Evolutionary conservation across 305 asterid genomes (phyloP).

Genomic region (Rubia peregrina): DNA sequence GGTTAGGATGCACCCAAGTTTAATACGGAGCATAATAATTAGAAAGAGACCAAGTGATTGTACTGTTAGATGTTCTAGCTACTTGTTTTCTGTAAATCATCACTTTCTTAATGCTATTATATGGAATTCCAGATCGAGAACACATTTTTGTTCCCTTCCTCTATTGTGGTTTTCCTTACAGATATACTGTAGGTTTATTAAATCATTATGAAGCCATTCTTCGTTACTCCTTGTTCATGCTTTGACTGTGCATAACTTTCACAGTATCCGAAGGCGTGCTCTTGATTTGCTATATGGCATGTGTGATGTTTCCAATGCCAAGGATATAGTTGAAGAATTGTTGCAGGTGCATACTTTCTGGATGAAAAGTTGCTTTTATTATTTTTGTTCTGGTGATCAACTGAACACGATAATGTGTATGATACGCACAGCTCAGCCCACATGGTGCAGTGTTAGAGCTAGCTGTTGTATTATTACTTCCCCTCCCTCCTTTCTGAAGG

Average conservation of each 20-base stretch:
- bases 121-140: neutral
- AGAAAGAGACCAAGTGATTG: neutral
- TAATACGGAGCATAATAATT: neutral
- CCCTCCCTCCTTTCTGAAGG: neutral
- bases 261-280: slow-evolving; percentile 97
- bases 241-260: slow-evolving; percentile 19
- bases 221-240: slow-evolving; percentile 2
- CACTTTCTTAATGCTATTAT: neutral
- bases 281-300: slow-evolving; percentile 98
- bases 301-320: slow-evolving; percentile 99
- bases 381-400: neutral
- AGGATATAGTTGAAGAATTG: slow-evolving; percentile 97
- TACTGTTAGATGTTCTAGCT: neutral
- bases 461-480: neutral
- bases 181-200: neutral
- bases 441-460: neutral
- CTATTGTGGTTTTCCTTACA: neutral
- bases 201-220: slow-evolving; percentile 3
- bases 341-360: slow-evolving; percentile 54
- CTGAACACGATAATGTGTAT: neutral
- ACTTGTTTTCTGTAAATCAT: neutral
- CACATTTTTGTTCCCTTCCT: neutral
- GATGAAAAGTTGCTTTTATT: neutral
- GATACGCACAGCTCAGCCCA: neutral
- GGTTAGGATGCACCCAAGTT: neutral